Conservation (phyloP, 2,329 filamentous ascomycete species). For the Sclerotinia spermophila region DNA sequence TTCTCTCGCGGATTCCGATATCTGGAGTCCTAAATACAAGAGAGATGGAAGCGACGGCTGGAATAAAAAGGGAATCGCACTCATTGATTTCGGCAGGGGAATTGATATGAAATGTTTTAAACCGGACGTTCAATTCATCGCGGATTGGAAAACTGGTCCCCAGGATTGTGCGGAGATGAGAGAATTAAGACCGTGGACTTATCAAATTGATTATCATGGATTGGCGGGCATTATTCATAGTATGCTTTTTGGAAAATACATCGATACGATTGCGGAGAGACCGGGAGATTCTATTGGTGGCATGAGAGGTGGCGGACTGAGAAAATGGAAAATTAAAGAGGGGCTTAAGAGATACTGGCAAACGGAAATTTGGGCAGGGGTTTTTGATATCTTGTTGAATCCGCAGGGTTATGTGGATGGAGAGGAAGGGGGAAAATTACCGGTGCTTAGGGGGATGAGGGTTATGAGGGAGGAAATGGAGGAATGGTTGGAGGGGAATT, state of each 20-base stretch:
- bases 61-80: slow-evolving; percentile 71
- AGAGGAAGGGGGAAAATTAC: slow-evolving; percentile 67
- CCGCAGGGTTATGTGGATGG: slow-evolving; percentile 61
- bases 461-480: slow-evolving; percentile 76
- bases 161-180: slow-evolving; percentile 95
- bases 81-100: slow-evolving; percentile 92
- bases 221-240: slow-evolving; percentile 84
- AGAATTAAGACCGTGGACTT: slow-evolving; percentile 91
- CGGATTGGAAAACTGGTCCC: slow-evolving; percentile 86
- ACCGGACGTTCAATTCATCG: slow-evolving; percentile 78
- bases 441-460: slow-evolving; percentile 68
- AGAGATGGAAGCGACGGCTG: slow-evolving; percentile 74
- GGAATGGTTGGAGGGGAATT: slow-evolving; percentile 72
- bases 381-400: slow-evolving; percentile 84
- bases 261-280: slow-evolving; percentile 64
- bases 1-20: slow-evolving; percentile 41
- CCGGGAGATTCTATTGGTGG: slow-evolving; percentile 44
- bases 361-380: slow-evolving; percentile 79
- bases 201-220: slow-evolving; percentile 95
- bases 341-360: slow-evolving; percentile 95
- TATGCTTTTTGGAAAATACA: slow-evolving; percentile 91
- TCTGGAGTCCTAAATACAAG: slow-evolving; percentile 62
- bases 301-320: slow-evolving; percentile 45
- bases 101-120: slow-evolving; percentile 89
- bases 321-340: slow-evolving; percentile 77